Evolutionary conservation across 169 alveolate species (phyloP).

Genomic region (Perkinsus chesapeaki): DNA sequence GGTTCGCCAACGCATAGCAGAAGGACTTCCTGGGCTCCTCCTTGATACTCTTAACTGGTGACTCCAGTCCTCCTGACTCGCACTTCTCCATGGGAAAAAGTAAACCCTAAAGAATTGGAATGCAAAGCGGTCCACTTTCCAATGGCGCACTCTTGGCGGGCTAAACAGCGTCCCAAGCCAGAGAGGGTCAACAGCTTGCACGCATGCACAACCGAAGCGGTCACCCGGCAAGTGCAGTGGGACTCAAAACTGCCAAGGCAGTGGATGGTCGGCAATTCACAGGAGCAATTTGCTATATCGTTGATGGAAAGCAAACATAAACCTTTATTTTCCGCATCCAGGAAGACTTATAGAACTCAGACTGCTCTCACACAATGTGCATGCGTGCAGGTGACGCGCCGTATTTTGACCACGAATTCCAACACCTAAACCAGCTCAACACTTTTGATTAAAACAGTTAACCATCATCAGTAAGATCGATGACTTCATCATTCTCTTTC

Average conservation of each 20-base stretch:
- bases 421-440: too few relatives aligned
- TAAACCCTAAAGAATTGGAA: too few relatives aligned
- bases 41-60: neutral
- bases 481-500: neutral
- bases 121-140: too few relatives aligned
- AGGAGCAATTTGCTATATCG: too few relatives aligned
- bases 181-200: neutral
- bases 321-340: too few relatives aligned
- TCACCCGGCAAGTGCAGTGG: neutral
- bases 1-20: neutral
- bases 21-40: neutral
- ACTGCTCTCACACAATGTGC: neutral
- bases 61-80: neutral
- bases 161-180: neutral
- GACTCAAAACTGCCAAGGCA: neutral
- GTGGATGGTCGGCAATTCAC: too few relatives aligned
- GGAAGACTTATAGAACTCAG: too few relatives aligned
- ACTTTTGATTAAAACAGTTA: neutral
- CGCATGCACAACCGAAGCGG: neutral
- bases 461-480: neutral
- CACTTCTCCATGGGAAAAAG: neutral
- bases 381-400: neutral
- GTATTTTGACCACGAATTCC: neutral
- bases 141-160: neutral
- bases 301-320: too few relatives aligned